A percentile compares a stretch with the other conserved stretches of the same genome.
phyloP scores from a whole-genome alignment of 345 rosid genomes.

The Citrus medica region DNA sequence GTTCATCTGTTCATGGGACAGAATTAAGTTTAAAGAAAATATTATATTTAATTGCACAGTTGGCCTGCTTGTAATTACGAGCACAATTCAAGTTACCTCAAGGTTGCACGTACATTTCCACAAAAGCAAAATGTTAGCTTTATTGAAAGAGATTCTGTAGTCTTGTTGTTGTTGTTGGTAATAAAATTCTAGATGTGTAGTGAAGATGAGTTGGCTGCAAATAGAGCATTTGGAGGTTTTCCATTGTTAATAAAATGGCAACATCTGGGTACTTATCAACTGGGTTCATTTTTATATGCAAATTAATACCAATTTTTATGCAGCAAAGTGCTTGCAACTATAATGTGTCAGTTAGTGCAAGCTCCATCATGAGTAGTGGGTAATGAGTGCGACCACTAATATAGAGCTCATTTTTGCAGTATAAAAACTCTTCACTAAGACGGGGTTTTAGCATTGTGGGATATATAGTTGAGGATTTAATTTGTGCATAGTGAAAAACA shows the following conservation, averaged over 20 bases:
- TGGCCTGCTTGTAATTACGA: too few relatives aligned
- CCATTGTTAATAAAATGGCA: conserved; percentile 1
- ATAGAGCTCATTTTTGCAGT: conserved; percentile 13
- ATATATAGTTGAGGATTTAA: background rate
- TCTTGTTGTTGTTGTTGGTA: background rate
- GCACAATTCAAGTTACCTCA: too few relatives aligned
- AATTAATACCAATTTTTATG: background rate
- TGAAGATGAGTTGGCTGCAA: conserved; percentile 9
- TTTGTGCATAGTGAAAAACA: background rate
- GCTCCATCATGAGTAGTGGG: conserved; percentile 32
- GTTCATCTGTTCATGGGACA: too few relatives aligned
- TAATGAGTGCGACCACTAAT: conserved; percentile 5
- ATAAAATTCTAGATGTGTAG: conserved; percentile 4
- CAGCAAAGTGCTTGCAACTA: conserved; percentile 19
- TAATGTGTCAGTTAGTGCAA: conserved; percentile 23
- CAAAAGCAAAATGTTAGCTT: background rate
- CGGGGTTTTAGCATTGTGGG: background rate
- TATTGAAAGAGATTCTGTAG: conserved; percentile 4
- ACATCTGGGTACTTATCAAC: conserved; percentile 10
- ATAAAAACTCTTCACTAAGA: conserved; percentile 17
- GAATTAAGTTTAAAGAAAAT: too few relatives aligned
- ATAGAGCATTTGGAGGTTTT: background rate
- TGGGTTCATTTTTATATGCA: background rate
- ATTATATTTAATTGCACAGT: too few relatives aligned
- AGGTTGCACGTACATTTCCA: background rate